Conservation (phyloP, 140 eudicot species). For the Cichorium intybus region DNA sequence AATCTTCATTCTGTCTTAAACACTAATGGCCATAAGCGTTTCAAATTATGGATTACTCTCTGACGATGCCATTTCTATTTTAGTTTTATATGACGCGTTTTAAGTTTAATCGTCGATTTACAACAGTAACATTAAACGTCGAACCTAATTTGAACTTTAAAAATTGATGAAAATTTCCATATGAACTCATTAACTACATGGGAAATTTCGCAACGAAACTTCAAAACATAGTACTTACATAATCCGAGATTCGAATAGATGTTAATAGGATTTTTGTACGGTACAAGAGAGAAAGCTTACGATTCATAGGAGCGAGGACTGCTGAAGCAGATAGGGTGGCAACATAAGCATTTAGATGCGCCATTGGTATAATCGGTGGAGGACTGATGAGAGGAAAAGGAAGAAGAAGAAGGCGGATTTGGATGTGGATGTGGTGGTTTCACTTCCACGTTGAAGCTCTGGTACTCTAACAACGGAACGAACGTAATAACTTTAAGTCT, state of each 20-base stretch:
- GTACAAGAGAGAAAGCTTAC: slow-evolving; percentile 19
- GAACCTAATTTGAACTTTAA: not conserved
- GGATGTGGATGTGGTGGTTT: slow-evolving; percentile 20
- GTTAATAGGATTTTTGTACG: not conserved
- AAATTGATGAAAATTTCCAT: not conserved
- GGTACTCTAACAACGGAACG: not conserved
- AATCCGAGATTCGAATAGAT: not conserved
- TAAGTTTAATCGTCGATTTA: too few relatives aligned
- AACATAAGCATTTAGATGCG: slow-evolving; percentile 31
- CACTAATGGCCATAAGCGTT: not conserved
- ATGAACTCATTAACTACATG: not conserved
- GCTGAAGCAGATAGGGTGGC: slow-evolving; percentile 37
- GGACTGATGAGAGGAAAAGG: not conserved
- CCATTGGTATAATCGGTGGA: slow-evolving; percentile 15
- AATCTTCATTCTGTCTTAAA: not conserved
- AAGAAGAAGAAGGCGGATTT: not conserved
- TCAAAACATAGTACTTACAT: not conserved
- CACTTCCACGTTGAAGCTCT: slow-evolving; percentile 25
- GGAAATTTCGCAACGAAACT: not conserved
- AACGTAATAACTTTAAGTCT: too few relatives aligned
- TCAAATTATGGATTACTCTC: not conserved
- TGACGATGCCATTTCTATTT: too few relatives aligned
- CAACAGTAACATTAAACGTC: too few relatives aligned
- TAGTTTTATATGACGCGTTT: too few relatives aligned
- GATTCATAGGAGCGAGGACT: slow-evolving; percentile 26